A percentile compares a stretch with the other conserved stretches of the same genome.
phyloP scores from a whole-genome alignment of 768 basidiomycete genomes.

The Boletus rubropictus region DNA sequence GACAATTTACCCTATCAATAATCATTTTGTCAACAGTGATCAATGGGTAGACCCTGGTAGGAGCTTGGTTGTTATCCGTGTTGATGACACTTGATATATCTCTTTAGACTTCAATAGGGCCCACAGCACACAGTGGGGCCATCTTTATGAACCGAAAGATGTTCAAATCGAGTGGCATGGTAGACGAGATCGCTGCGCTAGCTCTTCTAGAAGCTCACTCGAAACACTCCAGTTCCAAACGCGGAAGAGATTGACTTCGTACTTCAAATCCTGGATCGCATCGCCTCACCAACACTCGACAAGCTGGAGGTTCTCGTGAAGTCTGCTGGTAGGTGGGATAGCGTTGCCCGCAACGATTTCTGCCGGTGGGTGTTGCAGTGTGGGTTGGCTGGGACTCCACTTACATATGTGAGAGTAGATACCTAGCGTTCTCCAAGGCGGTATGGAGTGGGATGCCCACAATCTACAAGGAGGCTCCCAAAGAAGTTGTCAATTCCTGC shows the following conservation, averaged over 20 bases:
- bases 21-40: slow-evolving; percentile 74
- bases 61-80: slow-evolving; percentile 12
- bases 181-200: slow-evolving; percentile 21
- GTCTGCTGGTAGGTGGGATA: slow-evolving; percentile 54
- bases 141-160: slow-evolving; percentile 68
- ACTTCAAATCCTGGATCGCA: slow-evolving; percentile 65
- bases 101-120: slow-evolving; percentile 53
- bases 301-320: slow-evolving; percentile 61
- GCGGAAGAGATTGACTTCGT: slow-evolving; percentile 71
- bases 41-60: slow-evolving; percentile 76
- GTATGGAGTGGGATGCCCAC: slow-evolving; percentile 75
- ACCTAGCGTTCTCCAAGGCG: slow-evolving; percentile 65
- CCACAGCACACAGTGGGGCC: slow-evolving; percentile 75
- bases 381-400: not conserved
- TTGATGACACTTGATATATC: slow-evolving; percentile 5
- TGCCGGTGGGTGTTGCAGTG: slow-evolving; percentile 54
- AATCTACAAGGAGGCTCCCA: slow-evolving; percentile 52
- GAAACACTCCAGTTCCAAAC: slow-evolving; percentile 35
- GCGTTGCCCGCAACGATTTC: slow-evolving; percentile 68
- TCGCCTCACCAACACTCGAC: slow-evolving; percentile 62
- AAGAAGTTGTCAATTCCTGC: slow-evolving; percentile 53
- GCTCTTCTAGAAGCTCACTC: slow-evolving; percentile 10
- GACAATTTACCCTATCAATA: slow-evolving; percentile 70
- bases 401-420: slow-evolving; percentile 35
- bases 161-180: slow-evolving; percentile 88